Evolutionary conservation across 148 eudicot genomes (phyloP).

Genomic region (Polygonum aviculare): DNA sequence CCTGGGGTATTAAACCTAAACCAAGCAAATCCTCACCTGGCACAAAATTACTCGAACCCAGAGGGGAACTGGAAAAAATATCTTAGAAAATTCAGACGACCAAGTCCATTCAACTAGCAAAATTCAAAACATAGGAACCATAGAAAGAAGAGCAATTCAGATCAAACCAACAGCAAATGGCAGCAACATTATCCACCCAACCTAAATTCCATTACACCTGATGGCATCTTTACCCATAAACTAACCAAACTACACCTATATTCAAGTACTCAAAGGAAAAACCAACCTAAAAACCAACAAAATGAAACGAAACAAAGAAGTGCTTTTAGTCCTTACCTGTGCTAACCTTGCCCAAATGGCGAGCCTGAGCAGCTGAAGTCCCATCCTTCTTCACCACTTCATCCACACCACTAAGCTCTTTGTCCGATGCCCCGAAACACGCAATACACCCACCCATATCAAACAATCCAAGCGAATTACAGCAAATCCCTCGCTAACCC

Average conservation of each 20-base stretch:
- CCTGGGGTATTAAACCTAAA: not conserved
- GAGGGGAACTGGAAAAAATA: not conserved
- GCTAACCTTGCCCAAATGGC: not conserved
- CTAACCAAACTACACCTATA: no score
- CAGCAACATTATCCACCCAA: no score
- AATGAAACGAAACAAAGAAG: no score
- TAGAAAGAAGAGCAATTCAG: no score
- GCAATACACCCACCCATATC: conserved; percentile 9
- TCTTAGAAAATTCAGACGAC: not conserved
- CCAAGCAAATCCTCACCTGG: no score
- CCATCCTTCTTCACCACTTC: conserved; percentile 3
- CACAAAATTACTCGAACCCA: not conserved
- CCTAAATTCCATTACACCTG: no score
- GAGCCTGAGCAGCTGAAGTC: not conserved
- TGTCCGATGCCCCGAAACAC: not conserved
- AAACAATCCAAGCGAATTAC: not conserved
- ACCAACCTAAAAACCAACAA: no score
- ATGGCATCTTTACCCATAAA: no score
- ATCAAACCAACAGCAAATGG: no score
- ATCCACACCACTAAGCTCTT: not conserved
- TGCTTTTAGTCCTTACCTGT: no score
- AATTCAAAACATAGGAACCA: not conserved
- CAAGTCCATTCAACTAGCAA: not conserved
- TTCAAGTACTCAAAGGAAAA: no score
- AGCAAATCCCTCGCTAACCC: not conserved